These are phyloP conservation scores for Cladorrhinum sp. DNA, from an alignment of 2,329 filamentous ascomycete species.

Conservation along the genomic window DNA sequence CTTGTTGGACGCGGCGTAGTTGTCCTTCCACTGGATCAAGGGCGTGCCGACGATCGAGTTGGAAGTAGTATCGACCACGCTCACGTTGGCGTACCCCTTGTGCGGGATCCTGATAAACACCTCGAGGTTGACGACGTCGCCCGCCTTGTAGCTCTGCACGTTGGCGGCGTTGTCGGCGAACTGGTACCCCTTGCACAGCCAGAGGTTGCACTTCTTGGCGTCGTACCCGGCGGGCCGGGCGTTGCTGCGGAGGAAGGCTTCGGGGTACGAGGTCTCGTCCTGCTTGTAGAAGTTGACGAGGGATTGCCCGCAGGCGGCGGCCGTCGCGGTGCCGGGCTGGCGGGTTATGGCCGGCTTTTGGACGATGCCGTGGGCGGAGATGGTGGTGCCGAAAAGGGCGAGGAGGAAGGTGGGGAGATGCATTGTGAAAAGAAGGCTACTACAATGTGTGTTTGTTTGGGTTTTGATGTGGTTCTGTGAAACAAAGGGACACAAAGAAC, in stretches of 20 bases:
- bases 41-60: constrained; percentile 48
- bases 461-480: neutral
- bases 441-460: neutral
- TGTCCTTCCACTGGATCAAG: constrained; percentile 29
- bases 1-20: constrained; percentile 29
- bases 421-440: constrained; percentile 11
- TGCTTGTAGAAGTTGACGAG: constrained; percentile 32
- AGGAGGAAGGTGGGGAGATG: constrained; percentile 12
- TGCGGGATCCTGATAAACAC: constrained; percentile 47
- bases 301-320: constrained; percentile 31
- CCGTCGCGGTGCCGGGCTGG: constrained; percentile 28
- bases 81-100: constrained; percentile 47
- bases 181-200: constrained; percentile 40
- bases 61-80: constrained; percentile 43
- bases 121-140: constrained; percentile 41
- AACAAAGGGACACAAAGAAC: neutral
- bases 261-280: constrained; percentile 36
- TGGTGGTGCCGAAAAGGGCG: constrained; percentile 20
- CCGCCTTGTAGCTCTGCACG: constrained; percentile 38
- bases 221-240: constrained; percentile 26
- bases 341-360: constrained; percentile 26
- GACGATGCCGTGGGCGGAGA: constrained; percentile 30
- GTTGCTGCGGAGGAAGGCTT: constrained; percentile 31
- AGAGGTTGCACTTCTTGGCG: constrained; percentile 35
- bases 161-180: constrained; percentile 39